These are phyloP conservation scores for Coemansia sp. DNA, from an alignment of 192 early-diverging fungal genomes.

Conservation along the genomic window DNA sequence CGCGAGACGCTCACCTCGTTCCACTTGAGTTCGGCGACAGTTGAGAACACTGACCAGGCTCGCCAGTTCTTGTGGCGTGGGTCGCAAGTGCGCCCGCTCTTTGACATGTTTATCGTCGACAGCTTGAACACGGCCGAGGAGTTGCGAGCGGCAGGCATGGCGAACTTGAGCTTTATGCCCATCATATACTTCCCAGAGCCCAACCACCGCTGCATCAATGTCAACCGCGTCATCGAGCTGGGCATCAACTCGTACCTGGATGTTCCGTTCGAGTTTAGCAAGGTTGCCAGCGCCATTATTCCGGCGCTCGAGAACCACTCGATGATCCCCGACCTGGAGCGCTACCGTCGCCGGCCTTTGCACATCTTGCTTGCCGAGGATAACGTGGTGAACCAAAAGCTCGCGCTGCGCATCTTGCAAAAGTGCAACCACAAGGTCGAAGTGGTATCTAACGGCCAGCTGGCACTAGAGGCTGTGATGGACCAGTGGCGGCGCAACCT, in stretches of 20 bases:
- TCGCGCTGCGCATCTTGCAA: conserved; percentile 73
- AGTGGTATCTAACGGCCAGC: conserved; percentile 78
- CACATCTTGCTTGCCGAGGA: conserved; percentile 85
- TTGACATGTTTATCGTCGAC: conserved; percentile 73
- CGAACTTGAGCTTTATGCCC: conserved; percentile 67
- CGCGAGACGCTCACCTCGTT: conserved; percentile 58
- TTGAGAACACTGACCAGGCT: conserved; percentile 40
- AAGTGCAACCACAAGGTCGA: conserved; percentile 77
- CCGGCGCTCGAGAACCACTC: conserved; percentile 74
- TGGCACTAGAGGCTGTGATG: conserved; percentile 76
- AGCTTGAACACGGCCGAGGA: conserved; percentile 62
- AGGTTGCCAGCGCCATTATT: conserved; percentile 69
- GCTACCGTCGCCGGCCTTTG: conserved; percentile 63
- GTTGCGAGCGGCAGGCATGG: conserved; percentile 54
- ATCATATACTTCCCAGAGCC: conserved; percentile 66
- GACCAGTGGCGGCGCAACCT: conserved; percentile 53
- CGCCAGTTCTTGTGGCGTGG: conserved; percentile 44
- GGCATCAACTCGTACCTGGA: conserved; percentile 75
- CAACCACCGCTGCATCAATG: conserved; percentile 25
- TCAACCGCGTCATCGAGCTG: conserved; percentile 60
- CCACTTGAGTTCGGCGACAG: conserved; percentile 59
- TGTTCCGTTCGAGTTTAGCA: conserved; percentile 62
- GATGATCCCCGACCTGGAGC: conserved; percentile 63
- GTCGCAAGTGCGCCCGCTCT: conserved; percentile 43
- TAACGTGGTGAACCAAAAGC: conserved; percentile 85